These are phyloP conservation scores for Nicotiana rustica DNA, from an alignment of 305 asterid genomes.

Conservation along the genomic window DNA sequence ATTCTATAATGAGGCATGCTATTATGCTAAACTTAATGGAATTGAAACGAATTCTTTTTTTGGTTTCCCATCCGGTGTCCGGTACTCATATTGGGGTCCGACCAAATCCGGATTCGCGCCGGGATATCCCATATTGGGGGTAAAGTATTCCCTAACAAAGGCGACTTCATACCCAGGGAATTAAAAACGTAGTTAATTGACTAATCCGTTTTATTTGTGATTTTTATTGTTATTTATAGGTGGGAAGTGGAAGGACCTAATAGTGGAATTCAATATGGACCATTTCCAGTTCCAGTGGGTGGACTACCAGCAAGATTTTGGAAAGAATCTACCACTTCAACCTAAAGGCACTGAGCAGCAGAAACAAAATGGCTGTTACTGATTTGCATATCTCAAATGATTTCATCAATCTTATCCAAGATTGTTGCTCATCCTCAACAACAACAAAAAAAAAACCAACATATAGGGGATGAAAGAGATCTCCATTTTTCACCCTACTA, in stretches of 20 bases:
- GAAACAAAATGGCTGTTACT: neutral
- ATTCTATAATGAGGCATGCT: neutral
- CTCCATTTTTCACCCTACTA: neutral
- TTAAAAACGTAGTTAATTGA: neutral
- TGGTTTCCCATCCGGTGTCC: too few relatives aligned
- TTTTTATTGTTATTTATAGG: constrained; percentile 29
- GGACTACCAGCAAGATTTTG: constrained; percentile 40
- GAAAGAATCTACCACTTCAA: constrained; percentile 27
- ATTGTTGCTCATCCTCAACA: neutral
- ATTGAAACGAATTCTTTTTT: neutral
- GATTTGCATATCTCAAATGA: constrained; percentile 30
- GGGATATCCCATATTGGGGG: too few relatives aligned
- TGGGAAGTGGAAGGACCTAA: constrained; percentile 39
- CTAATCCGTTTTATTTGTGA: neutral
- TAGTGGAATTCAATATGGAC: constrained; percentile 40
- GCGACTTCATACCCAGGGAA: too few relatives aligned
- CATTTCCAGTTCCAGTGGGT: constrained; percentile 39
- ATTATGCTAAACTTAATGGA: neutral
- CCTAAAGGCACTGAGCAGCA: neutral
- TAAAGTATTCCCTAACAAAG: too few relatives aligned
- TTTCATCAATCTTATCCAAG: constrained; percentile 28
- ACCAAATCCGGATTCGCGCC: too few relatives aligned
- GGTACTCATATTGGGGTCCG: too few relatives aligned
- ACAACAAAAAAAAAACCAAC: neutral
- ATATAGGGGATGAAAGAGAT: neutral